Percentiles rank a stretch among this genome's conserved stretches.
These are phyloP conservation scores for Salix brachista DNA, from an alignment of 345 rosid species.

Conservation along the genomic window DNA sequence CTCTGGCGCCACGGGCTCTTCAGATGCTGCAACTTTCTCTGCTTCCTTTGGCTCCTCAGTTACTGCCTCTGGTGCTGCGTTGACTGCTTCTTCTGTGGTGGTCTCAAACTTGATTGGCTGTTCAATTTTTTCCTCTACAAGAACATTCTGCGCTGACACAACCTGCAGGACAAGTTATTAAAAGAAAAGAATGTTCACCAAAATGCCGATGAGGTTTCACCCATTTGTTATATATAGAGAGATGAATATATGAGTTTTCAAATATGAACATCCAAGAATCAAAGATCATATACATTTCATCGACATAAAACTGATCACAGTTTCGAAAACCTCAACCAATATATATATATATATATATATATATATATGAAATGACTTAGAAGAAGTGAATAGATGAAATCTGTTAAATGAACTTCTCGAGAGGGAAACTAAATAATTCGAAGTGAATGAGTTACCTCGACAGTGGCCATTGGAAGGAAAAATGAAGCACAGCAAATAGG, in stretches of 20 bases:
- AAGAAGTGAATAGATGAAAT: background rate
- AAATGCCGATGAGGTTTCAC: background rate
- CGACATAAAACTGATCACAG: background rate
- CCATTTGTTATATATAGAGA: background rate
- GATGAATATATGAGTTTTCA: background rate
- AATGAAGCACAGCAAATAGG: background rate
- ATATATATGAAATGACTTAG: background rate
- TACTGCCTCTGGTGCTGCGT: slow-evolving; percentile 2
- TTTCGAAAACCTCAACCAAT: background rate
- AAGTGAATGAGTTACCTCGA: slow-evolving; percentile 37
- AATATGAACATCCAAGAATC: background rate
- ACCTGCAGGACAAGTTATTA: slow-evolving; percentile 31
- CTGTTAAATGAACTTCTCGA: background rate
- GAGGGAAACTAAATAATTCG: background rate
- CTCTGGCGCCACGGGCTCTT: background rate
- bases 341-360: background rate
- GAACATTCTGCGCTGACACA: slow-evolving; percentile 40
- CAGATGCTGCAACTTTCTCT: slow-evolving; percentile 12
- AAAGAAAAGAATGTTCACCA: background rate
- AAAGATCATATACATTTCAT: background rate
- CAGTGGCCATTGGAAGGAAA: slow-evolving; percentile 49
- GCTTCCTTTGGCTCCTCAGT: slow-evolving; percentile 1
- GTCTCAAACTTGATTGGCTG: slow-evolving; percentile 23
- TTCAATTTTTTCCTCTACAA: slow-evolving; percentile 37
- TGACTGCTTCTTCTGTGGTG: slow-evolving; percentile 21